Percentiles rank a stretch among this genome's conserved stretches.
Evolutionary conservation across 2,329 filamentous ascomycete genomes (phyloP).

Genomic region (Ophidiomyces ophidiicola): DNA sequence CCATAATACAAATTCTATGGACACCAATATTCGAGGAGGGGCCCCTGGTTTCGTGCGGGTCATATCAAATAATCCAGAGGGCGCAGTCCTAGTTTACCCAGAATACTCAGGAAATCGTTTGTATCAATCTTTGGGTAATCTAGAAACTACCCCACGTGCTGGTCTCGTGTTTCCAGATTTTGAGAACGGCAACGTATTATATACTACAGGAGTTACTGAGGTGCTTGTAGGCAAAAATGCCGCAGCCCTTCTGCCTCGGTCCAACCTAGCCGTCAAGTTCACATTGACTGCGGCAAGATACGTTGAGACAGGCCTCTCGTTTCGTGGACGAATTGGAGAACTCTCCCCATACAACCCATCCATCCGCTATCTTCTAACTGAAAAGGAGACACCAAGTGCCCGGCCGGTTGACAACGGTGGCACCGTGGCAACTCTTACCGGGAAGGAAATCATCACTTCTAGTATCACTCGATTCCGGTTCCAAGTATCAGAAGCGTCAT

Average conservation of each 20-base stretch:
- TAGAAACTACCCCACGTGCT: conserved; percentile 52
- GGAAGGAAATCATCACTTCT: conserved; percentile 51
- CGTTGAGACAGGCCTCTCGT: conserved; percentile 53
- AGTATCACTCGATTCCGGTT: conserved; percentile 56
- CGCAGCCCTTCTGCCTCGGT: conserved; percentile 49
- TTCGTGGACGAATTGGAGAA: conserved; percentile 49
- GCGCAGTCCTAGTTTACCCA: conserved; percentile 55
- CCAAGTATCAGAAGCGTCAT: conserved; percentile 31
- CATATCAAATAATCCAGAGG: conserved; percentile 40
- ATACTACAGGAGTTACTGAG: conserved; percentile 56
- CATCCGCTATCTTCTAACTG: conserved; percentile 51
- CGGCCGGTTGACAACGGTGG: conserved; percentile 16
- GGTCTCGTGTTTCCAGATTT: conserved; percentile 66
- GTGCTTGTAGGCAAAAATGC: conserved; percentile 56
- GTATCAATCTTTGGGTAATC: conserved; percentile 73
- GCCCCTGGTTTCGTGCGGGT: conserved; percentile 61
- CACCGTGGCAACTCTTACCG: conserved; percentile 44
- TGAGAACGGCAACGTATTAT: conserved; percentile 58
- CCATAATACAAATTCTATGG: conserved; percentile 55
- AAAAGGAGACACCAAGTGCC: conserved; percentile 32
- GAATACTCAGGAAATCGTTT: conserved; percentile 77
- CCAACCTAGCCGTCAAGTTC: conserved; percentile 61
- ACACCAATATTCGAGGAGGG: conserved; percentile 71
- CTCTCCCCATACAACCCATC: conserved; percentile 69
- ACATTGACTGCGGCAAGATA: conserved; percentile 49